Base-by-base conservation (phyloP, 75 land plant species). In the Picea glauca region DNA sequence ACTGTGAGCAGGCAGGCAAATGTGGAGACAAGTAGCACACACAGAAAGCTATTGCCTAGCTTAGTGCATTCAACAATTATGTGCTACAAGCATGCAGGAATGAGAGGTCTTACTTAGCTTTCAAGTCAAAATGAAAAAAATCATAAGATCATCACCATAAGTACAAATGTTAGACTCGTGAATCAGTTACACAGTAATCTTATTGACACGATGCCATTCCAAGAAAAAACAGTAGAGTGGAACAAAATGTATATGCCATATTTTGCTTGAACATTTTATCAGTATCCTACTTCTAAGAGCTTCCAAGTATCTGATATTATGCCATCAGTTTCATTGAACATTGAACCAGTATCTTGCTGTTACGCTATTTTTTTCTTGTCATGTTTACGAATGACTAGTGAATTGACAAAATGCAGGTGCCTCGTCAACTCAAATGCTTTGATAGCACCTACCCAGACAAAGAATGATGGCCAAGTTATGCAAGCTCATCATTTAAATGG, bases 21-120 rank as follows among this genome's bases (percentile, higher is more conserved):
- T 60, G n/a, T 60, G 62, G 62, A 60, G 62, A 60, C 62, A 60
- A 60, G 62, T 60, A 60, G 62, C 62, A 60, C 62, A 60, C 62
- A 60, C n/a, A 60, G 20, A 60, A 6, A 5, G 23, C 62, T 60
- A 60, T 60, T 60, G 62, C 23, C 62, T 6, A 60, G 62, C 8
- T 60, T 60, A 50, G 1, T 50, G 56, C 62, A n/a, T 60, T 60
- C 23, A 60, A n/a, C 0, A n/a, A 4, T 60, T 50, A 9, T 50
- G 56, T 50, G 62, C 62, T 60, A 60, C n/a, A 1, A 60, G 62
- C 9, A 21, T 20, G 23, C 5, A 1, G 21, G 62, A 20, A 21
- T 20, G 21, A 60, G n/a, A 17, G 62, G 62, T 21, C 62, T 15
- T 21, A 20, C 20, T 60, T 21, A 60, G 20, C 8, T 60, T 60